Conservation (phyloP, 345 rosid species). For the Psidium guajava region DNA sequence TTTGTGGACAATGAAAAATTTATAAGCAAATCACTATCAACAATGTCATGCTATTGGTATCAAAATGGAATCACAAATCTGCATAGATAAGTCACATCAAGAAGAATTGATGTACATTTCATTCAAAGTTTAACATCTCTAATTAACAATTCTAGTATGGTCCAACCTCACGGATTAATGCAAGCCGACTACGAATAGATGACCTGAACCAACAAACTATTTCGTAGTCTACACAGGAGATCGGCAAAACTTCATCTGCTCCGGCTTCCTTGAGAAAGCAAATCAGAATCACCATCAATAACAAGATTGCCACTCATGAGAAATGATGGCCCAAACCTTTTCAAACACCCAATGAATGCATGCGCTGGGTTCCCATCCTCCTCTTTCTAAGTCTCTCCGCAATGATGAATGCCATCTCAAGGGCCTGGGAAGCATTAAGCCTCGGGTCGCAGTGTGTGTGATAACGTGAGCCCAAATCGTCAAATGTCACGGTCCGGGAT, state of each 20-base stretch:
- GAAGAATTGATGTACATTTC: neutral
- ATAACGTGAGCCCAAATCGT: slow-evolving; percentile 47
- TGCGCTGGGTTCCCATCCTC: slow-evolving; percentile 21
- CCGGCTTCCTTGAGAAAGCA: neutral
- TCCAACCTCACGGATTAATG: neutral
- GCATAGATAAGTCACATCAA: neutral
- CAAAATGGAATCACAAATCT: neutral
- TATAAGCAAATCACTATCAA: neutral
- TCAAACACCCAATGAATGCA: neutral
- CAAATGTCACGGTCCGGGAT: slow-evolving; percentile 43
- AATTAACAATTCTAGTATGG: neutral
- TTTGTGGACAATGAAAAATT: no score
- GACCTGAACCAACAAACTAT: neutral
- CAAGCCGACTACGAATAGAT: neutral
- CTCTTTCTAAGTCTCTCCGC: slow-evolving; percentile 48
- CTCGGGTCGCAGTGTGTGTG: slow-evolving; percentile 63
- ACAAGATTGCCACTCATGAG: neutral
- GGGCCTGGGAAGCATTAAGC: slow-evolving; percentile 56
- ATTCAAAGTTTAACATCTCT: neutral
- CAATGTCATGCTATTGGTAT: neutral
- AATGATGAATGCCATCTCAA: slow-evolving; percentile 48
- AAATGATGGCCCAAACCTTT: slow-evolving; percentile 5
- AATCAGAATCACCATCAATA: neutral
- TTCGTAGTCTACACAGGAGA: neutral
- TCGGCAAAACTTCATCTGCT: neutral